These are phyloP conservation scores for Apiospora hydei DNA, from an alignment of 2,329 filamentous ascomycete species.

Conservation along the genomic window DNA sequence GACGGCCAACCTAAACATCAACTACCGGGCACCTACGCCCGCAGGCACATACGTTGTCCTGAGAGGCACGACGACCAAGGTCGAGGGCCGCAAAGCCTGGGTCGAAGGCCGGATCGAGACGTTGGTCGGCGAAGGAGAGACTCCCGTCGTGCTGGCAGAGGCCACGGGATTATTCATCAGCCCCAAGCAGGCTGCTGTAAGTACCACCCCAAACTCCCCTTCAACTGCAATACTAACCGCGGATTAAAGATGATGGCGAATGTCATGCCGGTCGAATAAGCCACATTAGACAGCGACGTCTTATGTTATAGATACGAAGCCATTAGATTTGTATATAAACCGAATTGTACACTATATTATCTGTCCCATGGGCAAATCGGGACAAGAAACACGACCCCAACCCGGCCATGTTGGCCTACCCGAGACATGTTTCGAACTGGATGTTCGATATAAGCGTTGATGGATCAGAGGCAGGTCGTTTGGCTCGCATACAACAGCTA, in stretches of 20 bases:
- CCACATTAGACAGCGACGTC: too few species aligned
- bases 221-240: neutral
- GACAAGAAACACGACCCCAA: neutral
- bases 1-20: slow-evolving; percentile 83
- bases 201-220: slow-evolving; percentile 40
- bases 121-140: slow-evolving; percentile 67
- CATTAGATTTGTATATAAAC: neutral
- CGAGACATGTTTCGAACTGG: neutral
- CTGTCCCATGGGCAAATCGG: neutral
- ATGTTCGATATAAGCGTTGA: neutral
- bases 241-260: slow-evolving; percentile 45
- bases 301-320: neutral
- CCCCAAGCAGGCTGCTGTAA: slow-evolving; percentile 80
- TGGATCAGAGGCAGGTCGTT: neutral
- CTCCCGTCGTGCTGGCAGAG: slow-evolving; percentile 75
- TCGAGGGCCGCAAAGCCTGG: slow-evolving; percentile 94
- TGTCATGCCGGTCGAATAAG: slow-evolving; percentile 25
- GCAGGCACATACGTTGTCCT: slow-evolving; percentile 81
- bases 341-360: neutral
- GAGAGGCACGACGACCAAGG: slow-evolving; percentile 79
- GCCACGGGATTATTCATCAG: slow-evolving; percentile 89
- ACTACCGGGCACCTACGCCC: slow-evolving; percentile 83
- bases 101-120: slow-evolving; percentile 88
- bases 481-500: neutral
- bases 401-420: neutral